A percentile compares a stretch with the other conserved stretches of the same genome.
phyloP scores from a whole-genome alignment of 192 early-diverging fungal genomes.

The Glomus cerebriforme region DNA sequence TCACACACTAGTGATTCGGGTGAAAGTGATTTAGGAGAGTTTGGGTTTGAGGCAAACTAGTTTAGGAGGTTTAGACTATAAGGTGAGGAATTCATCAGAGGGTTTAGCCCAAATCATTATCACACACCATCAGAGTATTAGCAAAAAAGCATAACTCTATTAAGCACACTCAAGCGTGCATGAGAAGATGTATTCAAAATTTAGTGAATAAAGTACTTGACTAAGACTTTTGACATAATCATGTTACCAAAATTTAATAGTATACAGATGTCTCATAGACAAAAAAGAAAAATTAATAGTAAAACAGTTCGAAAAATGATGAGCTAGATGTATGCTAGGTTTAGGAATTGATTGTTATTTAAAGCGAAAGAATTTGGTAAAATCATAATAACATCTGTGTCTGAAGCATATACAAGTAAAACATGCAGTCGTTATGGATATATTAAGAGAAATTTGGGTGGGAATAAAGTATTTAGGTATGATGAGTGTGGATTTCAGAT shows the following conservation, averaged over 20 bases:
- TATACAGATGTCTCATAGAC: neutral
- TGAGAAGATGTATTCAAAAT: constrained; percentile 25
- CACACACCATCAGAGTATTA: constrained; percentile 12
- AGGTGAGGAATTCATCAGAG: too few species aligned
- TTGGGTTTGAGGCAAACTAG: too few species aligned
- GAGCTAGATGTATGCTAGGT: constrained; percentile 13
- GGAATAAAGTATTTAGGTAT: constrained; percentile 10
- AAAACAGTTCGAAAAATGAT: constrained; percentile 22
- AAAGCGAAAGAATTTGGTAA: constrained; percentile 21
- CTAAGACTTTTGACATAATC: constrained; percentile 26
- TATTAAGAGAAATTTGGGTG: constrained; percentile 6
- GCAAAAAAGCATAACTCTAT: constrained; percentile 25
- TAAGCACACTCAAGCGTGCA: constrained; percentile 18
- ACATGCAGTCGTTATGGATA: constrained; percentile 4
- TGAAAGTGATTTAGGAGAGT: too few species aligned
- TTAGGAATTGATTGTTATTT: constrained; percentile 18
- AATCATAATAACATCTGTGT: neutral
- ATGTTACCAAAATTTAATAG: constrained; percentile 13
- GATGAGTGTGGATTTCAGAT: constrained; percentile 17
- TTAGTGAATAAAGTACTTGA: constrained; percentile 28
- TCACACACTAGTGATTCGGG: too few species aligned
- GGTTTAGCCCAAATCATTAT: too few species aligned
- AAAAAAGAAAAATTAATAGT: constrained; percentile 8
- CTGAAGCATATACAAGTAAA: constrained; percentile 8
- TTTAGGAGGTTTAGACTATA: too few species aligned